Percentiles rank a stretch among this genome's conserved stretches.
Evolutionary conservation across 768 basidiomycete genomes (phyloP).

Genomic region (Scleroderma citrinum): DNA sequence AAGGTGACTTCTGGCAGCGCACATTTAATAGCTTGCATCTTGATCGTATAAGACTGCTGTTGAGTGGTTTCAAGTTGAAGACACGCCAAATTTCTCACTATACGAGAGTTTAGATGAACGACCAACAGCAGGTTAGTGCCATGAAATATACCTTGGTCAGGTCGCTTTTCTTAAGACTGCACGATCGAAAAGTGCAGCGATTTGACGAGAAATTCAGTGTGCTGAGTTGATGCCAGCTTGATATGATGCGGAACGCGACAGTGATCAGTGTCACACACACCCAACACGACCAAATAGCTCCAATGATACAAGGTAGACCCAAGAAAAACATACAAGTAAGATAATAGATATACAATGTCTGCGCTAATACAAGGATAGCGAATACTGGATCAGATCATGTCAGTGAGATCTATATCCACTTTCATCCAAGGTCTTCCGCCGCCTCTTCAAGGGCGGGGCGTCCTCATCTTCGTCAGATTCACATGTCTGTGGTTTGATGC

Average conservation of each 20-base stretch:
- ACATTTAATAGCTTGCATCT: conserved; percentile 94
- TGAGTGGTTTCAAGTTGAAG: conserved; percentile 5
- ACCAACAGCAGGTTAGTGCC: neutral
- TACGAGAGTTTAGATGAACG: conserved; percentile 1
- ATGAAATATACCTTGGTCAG: conserved; percentile 1
- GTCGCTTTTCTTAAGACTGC: neutral
- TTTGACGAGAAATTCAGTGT: neutral
- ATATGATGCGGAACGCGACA: conserved; percentile 16
- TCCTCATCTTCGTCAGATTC: conserved; percentile 6
- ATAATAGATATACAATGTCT: conserved; percentile 3
- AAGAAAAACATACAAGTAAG: conserved; percentile 19
- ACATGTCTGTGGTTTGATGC: neutral
- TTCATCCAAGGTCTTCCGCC: conserved; percentile 36
- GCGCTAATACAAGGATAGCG: neutral
- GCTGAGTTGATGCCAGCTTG: conserved; percentile 19
- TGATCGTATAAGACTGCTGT: conserved; percentile 14
- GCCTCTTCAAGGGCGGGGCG: conserved; percentile 46
- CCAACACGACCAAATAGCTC: too few species aligned
- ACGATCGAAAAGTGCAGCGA: neutral
- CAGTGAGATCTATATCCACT: conserved; percentile 6
- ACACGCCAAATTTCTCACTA: conserved; percentile 6
- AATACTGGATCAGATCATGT: conserved; percentile 23
- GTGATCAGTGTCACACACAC: neutral
- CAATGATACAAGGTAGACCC: too few species aligned
- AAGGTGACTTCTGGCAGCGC: conserved; percentile 22